Base-by-base conservation (phyloP, 495 filamentous ascomycete genomes). In the Podospora fimiseda region DNA sequence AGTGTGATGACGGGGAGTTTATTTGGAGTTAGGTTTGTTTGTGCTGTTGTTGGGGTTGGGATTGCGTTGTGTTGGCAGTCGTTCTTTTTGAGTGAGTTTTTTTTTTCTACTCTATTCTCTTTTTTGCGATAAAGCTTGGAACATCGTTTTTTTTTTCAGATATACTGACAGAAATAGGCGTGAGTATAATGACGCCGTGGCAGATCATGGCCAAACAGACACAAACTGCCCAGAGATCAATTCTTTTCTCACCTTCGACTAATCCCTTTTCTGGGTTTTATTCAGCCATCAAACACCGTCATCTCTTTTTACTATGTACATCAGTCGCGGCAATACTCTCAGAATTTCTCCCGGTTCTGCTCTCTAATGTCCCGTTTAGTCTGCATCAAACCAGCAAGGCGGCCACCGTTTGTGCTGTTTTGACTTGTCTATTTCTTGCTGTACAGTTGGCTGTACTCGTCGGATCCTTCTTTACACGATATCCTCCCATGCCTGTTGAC, bases 11-110 rank as follows among this genome's bases (percentile, higher is more conserved):
- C 63, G 48, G 43, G 53, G 33, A 61, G 66, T 38, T 43, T 48
- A n/a, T 69, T 72, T 53, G 69, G 67, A 15, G 62, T 70, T 3
- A 58, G 64, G n/a, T 72, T 70, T 37, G 43, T 66, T 2, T 63
- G 61, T 36, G 63, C 67, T 18, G 53, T 62, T 1, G 48, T 70
- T 0, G 67, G 69, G 22, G 67, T 70, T 1, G 33, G 62, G 40
- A 57, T 67, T 21, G 62, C 62, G 20, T 59, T 69, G 24, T 65
- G 60, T 39, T 70, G 67, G 67, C 60, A 65, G 44, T 56, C 58
- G 1, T 66, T 68, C 48, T 67, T 65, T 43, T 43, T 67, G 16
- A 62, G 64, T 63, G 50, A 46, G 61, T 45, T 3, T 5, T 16
- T 11, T 14, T 27, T 41, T n/a, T n/a, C n/a, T n/a, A n/a, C n/a